phyloP scores from a whole-genome alignment of 768 basidiomycete species.

The Serendipita indica region DNA sequence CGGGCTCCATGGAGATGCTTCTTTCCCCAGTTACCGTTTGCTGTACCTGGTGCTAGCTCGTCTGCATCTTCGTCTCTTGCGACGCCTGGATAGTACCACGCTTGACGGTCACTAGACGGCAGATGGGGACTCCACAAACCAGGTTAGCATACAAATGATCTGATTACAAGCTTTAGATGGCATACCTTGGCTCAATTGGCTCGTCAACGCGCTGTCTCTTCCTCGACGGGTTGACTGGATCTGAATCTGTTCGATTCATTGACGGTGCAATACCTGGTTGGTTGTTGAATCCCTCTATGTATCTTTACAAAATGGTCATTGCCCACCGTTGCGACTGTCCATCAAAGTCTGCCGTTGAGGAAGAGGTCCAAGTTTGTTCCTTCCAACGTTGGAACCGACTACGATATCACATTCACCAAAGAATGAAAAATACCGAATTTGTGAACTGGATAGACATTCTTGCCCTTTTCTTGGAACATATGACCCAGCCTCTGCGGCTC shows the following conservation, averaged over 20 bases:
- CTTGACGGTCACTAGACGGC: slow-evolving; percentile 49
- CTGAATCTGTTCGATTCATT: not conserved
- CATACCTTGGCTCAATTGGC: not conserved
- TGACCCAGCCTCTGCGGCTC: slow-evolving; percentile 7
- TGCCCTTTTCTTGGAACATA: not conserved
- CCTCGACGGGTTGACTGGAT: slow-evolving; percentile 1
- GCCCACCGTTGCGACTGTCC: not conserved
- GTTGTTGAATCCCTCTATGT: not conserved
- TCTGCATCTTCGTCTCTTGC: not conserved
- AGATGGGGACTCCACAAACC: slow-evolving; percentile 9
- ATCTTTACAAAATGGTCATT: not conserved
- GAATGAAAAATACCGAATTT: not conserved
- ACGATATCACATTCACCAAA: not conserved
- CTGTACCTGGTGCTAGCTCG: slow-evolving; percentile 20
- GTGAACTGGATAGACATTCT: not conserved
- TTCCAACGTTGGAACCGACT: not conserved
- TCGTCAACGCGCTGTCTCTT: slow-evolving; percentile 8
- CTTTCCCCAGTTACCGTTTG: slow-evolving; percentile 70
- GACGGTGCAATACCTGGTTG: not conserved
- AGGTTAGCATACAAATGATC: not conserved
- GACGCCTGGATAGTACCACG: slow-evolving; percentile 72
- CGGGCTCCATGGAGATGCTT: slow-evolving; percentile 61
- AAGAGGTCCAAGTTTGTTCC: not conserved
- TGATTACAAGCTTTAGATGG: not conserved
- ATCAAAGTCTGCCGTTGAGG: not conserved